Evolutionary conservation across 2,329 filamentous ascomycete species (phyloP).

Genomic region (Apiospora kogelbergensis): DNA sequence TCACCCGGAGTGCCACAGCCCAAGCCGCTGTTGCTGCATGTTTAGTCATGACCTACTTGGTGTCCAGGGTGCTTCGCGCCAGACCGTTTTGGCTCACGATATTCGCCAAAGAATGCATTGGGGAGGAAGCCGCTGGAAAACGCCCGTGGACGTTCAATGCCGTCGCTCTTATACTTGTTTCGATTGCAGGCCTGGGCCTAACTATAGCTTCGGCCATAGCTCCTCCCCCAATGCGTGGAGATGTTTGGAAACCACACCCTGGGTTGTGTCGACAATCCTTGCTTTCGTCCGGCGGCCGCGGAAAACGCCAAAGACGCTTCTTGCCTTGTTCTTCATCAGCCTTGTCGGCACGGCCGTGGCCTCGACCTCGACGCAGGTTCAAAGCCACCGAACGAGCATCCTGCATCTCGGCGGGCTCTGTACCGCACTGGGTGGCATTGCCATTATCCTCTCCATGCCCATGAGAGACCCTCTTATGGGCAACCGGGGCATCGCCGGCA

Average conservation of each 20-base stretch:
- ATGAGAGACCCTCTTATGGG: conserved; percentile 60
- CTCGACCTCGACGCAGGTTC: conserved; percentile 26
- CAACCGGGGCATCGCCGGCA: conserved; percentile 56
- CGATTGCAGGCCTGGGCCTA: conserved; percentile 34
- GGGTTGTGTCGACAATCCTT: conserved; percentile 37
- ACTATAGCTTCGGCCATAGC: conserved; percentile 32
- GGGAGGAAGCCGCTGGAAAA: neutral
- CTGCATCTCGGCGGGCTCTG: conserved; percentile 35
- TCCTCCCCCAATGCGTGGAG: conserved; percentile 26
- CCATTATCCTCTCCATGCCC: conserved; percentile 66
- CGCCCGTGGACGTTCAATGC: conserved; percentile 41
- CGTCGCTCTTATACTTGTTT: conserved; percentile 32
- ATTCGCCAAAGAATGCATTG: conserved; percentile 40
- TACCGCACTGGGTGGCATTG: conserved; percentile 45
- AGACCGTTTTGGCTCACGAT: conserved; percentile 42
- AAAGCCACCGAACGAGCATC: conserved; percentile 30
- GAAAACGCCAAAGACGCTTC: conserved; percentile 40
- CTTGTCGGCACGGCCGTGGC: conserved; percentile 31
- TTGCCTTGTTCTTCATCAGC: conserved; percentile 38
- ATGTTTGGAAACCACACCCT: conserved; percentile 39
- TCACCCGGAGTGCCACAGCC: conserved; percentile 21
- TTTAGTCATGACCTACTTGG: conserved; percentile 30
- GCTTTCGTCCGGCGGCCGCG: conserved; percentile 38
- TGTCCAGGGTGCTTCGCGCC: conserved; percentile 24
- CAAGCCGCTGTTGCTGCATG: conserved; percentile 31